phyloP scores from a whole-genome alignment of 2,329 filamentous ascomycete species.

The Calonectria hongkongensis region DNA sequence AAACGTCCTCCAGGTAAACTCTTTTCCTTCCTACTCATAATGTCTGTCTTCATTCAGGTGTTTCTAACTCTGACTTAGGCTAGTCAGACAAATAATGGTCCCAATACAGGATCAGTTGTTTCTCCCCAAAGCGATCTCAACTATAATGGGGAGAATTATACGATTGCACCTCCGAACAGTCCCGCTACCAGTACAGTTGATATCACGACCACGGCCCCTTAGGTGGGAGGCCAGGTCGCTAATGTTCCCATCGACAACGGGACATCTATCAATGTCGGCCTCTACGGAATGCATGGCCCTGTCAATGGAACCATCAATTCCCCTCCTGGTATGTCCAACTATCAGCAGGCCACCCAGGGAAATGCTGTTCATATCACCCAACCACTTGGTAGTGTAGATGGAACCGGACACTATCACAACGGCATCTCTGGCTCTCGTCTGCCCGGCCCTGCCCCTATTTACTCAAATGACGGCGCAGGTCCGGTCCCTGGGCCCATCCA shows the following conservation, averaged over 20 bases:
- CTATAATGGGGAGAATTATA: not conserved
- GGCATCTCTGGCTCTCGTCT: not conserved
- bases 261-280: not conserved
- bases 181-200: slow-evolving; percentile 14
- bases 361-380: not conserved
- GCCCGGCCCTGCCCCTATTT: not conserved
- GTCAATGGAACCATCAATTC: not conserved
- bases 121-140: not conserved
- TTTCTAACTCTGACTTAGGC: not conserved
- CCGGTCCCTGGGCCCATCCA: not conserved
- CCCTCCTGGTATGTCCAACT: not conserved
- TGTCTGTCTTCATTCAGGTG: not conserved
- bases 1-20: slow-evolving; percentile 49
- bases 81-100: slow-evolving; percentile 12
- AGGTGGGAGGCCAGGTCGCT: slow-evolving; percentile 50
- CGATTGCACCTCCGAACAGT: slow-evolving; percentile 45
- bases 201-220: slow-evolving; percentile 44
- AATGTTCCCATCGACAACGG: not conserved
- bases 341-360: not conserved
- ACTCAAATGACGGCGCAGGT: not conserved
- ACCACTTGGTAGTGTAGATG: not conserved
- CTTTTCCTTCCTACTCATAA: too few relatives aligned
- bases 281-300: not conserved
- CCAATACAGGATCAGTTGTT: not conserved
- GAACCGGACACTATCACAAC: not conserved